Evolutionary conservation across 75 land plant species (phyloP), one percentile per base, ranked within the genome.

Genomic region (Cupressus sempervirens): DNA sequence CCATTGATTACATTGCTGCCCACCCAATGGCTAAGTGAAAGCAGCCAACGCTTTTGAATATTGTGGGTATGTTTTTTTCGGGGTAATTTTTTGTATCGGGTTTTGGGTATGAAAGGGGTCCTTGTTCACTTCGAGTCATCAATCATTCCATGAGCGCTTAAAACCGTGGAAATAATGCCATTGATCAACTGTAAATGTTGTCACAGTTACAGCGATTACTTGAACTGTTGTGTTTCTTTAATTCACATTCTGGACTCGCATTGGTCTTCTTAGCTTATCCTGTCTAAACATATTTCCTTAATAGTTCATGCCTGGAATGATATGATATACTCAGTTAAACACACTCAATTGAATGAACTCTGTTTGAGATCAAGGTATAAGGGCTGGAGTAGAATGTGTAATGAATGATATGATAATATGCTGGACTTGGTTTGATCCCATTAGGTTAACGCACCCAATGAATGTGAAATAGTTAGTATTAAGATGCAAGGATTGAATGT

Each of bases 1-100:
- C 97, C 2, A 93, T 95, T 79, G 97, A 95, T 84, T 95, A 91
- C 89, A 87, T 95, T 80, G 89, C 92, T 68, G 82, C 89, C 46
- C 97, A 95, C 88, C 97, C 97, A 62, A 89, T 91, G 92, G 88
- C 94, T 38, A 82, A 82, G 62, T 82, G 48, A 82, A 35, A 72
- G 12, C 10, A 72, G 74, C 10, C 12, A 32, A 9, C 32, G 36
- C 35, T 30, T 72, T 72, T 72, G 74, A 32, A 29, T 72, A 8
- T 32, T 72, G 32, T 72, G 74, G 35, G 12, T 72, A 62, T 62
- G 67, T 23, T 23, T 62, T n/a, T 62, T 26, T 72, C 11, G 74
- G 11, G 74, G 35, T 72, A 32, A 10, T 72, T 72, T 72, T 32
- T 72, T 72, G 35, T 13, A 11, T 3, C 15, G 15, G 12, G 74